Evolutionary conservation across 495 filamentous ascomycete species (phyloP).

Genomic region (Wilcoxina mikolae): DNA sequence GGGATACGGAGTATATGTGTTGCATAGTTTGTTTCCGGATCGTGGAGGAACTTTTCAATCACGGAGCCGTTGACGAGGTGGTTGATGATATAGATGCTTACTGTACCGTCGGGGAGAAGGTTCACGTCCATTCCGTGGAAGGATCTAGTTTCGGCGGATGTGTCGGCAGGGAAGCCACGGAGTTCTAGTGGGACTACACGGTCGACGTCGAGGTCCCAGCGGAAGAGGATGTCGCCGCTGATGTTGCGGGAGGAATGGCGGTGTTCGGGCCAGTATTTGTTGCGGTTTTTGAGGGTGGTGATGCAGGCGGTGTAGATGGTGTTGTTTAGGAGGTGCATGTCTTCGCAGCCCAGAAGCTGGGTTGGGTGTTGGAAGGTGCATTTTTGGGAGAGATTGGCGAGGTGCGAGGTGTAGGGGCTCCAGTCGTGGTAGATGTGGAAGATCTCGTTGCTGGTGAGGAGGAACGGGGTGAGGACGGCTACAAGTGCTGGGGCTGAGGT

Average conservation of each 20-base stretch:
- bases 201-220: constrained; percentile 23
- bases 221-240: constrained; percentile 17
- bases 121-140: constrained; percentile 18
- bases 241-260: neutral
- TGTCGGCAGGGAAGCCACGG: constrained; percentile 6
- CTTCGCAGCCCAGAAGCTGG: constrained; percentile 21
- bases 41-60: constrained; percentile 24
- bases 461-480: neutral
- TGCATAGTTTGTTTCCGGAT: constrained; percentile 5
- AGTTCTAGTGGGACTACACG: constrained; percentile 13
- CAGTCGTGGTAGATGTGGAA: constrained; percentile 13
- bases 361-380: constrained; percentile 19
- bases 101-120: constrained; percentile 4
- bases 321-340: constrained; percentile 18
- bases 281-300: neutral
- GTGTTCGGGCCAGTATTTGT: neutral
- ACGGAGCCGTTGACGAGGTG: constrained; percentile 10
- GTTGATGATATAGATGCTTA: constrained; percentile 23
- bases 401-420: constrained; percentile 16
- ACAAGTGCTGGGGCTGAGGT: neutral
- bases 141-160: neutral
- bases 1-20: constrained; percentile 8
- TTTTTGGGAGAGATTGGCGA: constrained; percentile 21
- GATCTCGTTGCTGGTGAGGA: neutral
- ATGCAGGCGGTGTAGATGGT: constrained; percentile 19